A percentile compares a stretch with the other conserved stretches of the same genome.
phyloP scores from a whole-genome alignment of 179 eudicot genomes.

The Pouteria campechiana region DNA sequence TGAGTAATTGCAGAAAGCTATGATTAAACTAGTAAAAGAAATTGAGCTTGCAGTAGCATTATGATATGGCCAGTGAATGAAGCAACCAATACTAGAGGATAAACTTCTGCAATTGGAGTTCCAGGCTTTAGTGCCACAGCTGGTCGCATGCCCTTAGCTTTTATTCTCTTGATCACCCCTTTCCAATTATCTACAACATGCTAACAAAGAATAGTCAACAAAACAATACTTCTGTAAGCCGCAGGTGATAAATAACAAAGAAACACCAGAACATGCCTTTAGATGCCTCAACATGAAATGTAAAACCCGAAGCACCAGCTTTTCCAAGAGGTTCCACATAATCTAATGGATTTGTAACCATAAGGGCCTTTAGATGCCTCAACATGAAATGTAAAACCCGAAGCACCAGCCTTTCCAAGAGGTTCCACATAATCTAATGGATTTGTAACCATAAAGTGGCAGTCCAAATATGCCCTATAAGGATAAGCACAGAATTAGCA shows the following conservation, averaged over 20 bases:
- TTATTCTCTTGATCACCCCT: constrained; percentile 63
- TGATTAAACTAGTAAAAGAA: too few species aligned
- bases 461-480: constrained; percentile 85
- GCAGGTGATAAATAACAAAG: not conserved
- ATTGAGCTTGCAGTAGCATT: too few species aligned
- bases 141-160: constrained; percentile 77
- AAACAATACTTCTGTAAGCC: not conserved
- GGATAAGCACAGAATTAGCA: too few species aligned
- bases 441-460: constrained; percentile 98
- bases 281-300: constrained; percentile 86
- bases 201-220: not conserved
- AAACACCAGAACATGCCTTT: constrained; percentile 45
- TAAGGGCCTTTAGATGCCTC: constrained; percentile 92
- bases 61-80: too few species aligned
- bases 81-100: constrained; percentile 87
- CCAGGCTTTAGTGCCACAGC: constrained; percentile 89
- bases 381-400: constrained; percentile 96
- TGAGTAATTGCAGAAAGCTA: too few species aligned
- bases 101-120: constrained; percentile 86
- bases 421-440: constrained; percentile 89
- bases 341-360: constrained; percentile 93
- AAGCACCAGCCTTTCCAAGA: constrained; percentile 96
- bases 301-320: constrained; percentile 76
- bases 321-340: constrained; percentile 64
- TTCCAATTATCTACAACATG: constrained; percentile 72